Evolutionary conservation across 1,139 yeast genomes (phyloP), one percentile per base, ranked within the genome.

Genomic region (Suhomyces bribrorum): DNA sequence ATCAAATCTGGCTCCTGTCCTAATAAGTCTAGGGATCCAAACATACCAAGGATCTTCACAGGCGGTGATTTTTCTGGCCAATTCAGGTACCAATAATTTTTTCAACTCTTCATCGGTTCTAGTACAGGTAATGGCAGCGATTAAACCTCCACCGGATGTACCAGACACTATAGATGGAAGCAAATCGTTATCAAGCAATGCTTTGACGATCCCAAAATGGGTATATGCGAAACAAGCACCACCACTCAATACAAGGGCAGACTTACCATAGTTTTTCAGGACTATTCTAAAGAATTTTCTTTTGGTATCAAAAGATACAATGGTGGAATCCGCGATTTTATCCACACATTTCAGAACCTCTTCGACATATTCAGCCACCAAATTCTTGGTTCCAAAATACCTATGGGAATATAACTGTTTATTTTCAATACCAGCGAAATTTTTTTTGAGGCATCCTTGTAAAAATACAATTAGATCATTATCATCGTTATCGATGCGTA

Each of bases 131-230:
- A 86, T 59, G 0, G 90, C 86, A 0, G 94, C 92, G 17, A 85
- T 79, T n/a, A 84, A 59, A 1, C 89, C 92, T 8, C 95, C 95
- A 2, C 94, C 94, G 2, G 88, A 81, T 0, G 94, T 86, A 1
- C 95, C 95, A 23, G 87, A 79, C 12, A 86, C 69, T 29, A 86
- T 83, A 9, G 72, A 69, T 2, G 95, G 95, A 38, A 86, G 62
- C 36, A 79, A 62, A 52, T 81, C 83, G 40, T 77, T 75, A 45
- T 86, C 89, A 5, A 85, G 61, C 27, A 86, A 59, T 0, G 90
- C 92, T 49, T 81, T 82, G 15, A 85, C 75, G 2, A 85, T 79
- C 1, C 95, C 95, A 60, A 84, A 82, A 61, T 86, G 95, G 20
- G 83, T 79, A 50, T 83, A 83, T 1, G 90, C 80, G 61, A 85